These are phyloP conservation scores for maize (Zea mays) DNA, from an alignment of 176 grass and related monocot species.

Conservation along the genomic window DNA sequence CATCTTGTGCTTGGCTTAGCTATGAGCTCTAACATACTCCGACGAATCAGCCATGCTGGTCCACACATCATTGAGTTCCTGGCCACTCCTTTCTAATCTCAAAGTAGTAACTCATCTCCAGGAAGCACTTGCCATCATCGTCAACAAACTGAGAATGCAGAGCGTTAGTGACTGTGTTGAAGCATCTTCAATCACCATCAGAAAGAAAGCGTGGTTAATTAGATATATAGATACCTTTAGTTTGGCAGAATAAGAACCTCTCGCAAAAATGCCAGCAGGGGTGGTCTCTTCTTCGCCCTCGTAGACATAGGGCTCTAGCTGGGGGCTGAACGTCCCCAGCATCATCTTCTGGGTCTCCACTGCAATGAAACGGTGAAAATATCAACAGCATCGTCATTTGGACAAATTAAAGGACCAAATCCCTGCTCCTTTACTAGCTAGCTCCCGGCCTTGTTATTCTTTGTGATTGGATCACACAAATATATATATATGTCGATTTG, in stretches of 20 bases:
- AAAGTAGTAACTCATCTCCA: constrained; percentile 91
- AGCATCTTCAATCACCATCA: not conserved
- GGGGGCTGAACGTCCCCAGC: constrained; percentile 91
- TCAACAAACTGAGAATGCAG: constrained; percentile 60
- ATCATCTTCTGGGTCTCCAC: constrained; percentile 89
- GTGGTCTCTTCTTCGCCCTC: constrained; percentile 86
- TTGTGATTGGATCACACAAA: not conserved
- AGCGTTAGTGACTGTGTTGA: not conserved
- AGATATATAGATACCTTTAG: constrained; percentile 25
- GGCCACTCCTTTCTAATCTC: constrained; percentile 93
- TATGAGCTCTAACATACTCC: constrained; percentile 46
- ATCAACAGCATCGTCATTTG: not conserved
- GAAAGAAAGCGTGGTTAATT: not conserved
- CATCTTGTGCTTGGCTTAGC: constrained; percentile 43
- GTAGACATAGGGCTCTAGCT: constrained; percentile 66
- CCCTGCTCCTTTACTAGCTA: not conserved
- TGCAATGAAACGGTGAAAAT: constrained; percentile 14
- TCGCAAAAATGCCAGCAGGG: constrained; percentile 77
- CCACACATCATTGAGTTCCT: constrained; percentile 46
- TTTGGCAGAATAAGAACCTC: constrained; percentile 80
- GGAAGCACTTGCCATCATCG: constrained; percentile 84
- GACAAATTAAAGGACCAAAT: not conserved
- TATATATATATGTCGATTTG: too few relatives aligned
- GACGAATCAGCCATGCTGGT: constrained; percentile 4
- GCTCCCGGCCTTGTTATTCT: not conserved